Percentiles rank a stretch among this genome's conserved stretches.
Evolutionary conservation across 805 yeast species (phyloP).

Genomic region (Cyberlindnera americana): DNA sequence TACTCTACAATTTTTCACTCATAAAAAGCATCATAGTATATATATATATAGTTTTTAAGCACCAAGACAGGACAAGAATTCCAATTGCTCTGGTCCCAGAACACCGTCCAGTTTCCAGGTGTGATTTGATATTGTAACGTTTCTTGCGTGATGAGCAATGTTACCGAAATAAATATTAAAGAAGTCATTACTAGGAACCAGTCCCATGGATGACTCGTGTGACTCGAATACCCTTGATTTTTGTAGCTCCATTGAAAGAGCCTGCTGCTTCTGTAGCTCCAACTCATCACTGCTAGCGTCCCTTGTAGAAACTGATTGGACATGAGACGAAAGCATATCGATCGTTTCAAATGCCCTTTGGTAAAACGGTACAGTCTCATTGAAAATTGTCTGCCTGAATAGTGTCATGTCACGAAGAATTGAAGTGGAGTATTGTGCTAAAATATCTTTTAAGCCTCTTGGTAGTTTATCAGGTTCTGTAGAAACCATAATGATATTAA

Average conservation of each 20-base stretch:
- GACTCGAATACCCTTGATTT: conserved; percentile 19
- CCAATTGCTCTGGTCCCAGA: conserved; percentile 12
- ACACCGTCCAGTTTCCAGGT: conserved; percentile 12
- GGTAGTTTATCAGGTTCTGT: conserved; percentile 17
- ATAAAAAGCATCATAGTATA: too few species aligned
- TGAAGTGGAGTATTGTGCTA: conserved; percentile 13
- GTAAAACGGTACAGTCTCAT: conserved; percentile 21
- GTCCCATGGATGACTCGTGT: conserved; percentile 18
- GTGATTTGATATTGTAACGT: not conserved
- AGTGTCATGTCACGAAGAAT: conserved; percentile 11
- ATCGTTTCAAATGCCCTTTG: conserved; percentile 15
- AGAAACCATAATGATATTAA: conserved; percentile 11
- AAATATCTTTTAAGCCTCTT: conserved; percentile 11
- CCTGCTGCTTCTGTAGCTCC: conserved; percentile 8
- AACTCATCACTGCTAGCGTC: not conserved
- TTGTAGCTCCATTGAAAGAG: conserved; percentile 13
- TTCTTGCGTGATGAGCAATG: conserved; percentile 16
- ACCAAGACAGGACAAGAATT: conserved; percentile 16
- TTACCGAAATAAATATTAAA: conserved; percentile 18
- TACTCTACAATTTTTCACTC: too few species aligned
- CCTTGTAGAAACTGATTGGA: not conserved
- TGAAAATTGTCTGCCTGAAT: conserved; percentile 13
- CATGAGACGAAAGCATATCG: not conserved
- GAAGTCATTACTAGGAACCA: conserved; percentile 24
- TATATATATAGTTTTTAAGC: not conserved